Base-by-base conservation (phyloP, 257 asterid genomes). In the Nicotiana tomentosiformis region DNA sequence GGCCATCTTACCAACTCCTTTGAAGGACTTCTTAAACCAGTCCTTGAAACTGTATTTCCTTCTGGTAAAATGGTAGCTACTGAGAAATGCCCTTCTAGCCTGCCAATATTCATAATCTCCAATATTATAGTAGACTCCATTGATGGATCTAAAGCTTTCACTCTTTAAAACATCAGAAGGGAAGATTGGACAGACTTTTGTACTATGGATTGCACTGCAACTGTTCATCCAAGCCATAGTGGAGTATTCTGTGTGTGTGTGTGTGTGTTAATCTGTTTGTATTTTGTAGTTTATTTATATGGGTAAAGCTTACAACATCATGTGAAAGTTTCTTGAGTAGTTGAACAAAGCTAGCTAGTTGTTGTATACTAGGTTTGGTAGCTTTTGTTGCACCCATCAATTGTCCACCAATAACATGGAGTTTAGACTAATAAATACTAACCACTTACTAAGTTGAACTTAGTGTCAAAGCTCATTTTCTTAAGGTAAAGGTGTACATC, bases 41-140 rank as follows among this genome's bases (percentile, higher is more conserved):
- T 84, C 55, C 83, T 81, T 84, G 60, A 83, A 81, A 78, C 77
- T 86, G 35, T 32, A 32, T 32, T 68, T 78, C 20, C 85, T 81
- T 17, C 57, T 84, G 15, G 82, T 85, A 37, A 89, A 90, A 46
- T 82, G 85, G 65, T 89, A 89, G 82, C 92, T 89, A 57, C 72
- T 86, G 66, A 90, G 89, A 69, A 90, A 84, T 57, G 85, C 92
- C 77, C 91, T 82, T 76, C 92, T 86, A 7, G 90, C 87, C 37
- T 82, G 91, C 61, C 83, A 70, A 56, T 90, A 88, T 35, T 85
- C 91, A 55, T 66, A 77, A 58, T 87, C 82, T 17, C 91, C 80
- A 0, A 82, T 86, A 18, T 17, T 88, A 12, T 70, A 55, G 14
- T 80, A 65, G 1, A 29, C 67, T 8, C 82, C 84, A 78, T 55